Base-by-base conservation (phyloP, 2,329 filamentous ascomycete genomes). In the Exophiala oligosperma region DNA sequence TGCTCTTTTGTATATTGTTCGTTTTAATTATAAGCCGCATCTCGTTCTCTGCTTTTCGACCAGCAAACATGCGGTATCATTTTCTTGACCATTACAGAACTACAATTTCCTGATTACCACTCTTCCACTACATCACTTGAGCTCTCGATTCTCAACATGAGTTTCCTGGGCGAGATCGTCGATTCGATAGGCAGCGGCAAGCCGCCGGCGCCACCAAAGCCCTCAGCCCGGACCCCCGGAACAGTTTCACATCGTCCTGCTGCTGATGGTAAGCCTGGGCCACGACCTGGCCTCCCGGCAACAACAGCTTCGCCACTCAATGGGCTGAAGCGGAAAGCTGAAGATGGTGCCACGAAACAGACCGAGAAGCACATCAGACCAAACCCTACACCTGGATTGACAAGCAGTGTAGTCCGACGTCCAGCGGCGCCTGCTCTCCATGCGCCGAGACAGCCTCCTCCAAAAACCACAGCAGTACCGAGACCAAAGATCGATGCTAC, bases 91-190 rank as follows among this genome's bases (percentile, higher is more conserved):
- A 26, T 40, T 28, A 46, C 49, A 14, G 32, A 29, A 11, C 49
- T 29, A 47, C 38, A 32, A 38, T 35, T 37, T 52, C 29, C 47
- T 59, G 51, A 61, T 28, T 21, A 7, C 32, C 37, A 43, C 43
- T 44, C 37, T 46, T 35, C 24, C 14, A 44, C 46, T 49, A 49
- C 12, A 23, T 17, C 37, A 32, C 52, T 52, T 26, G 28, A 7
- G 14, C 29, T 47, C 23, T 43, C 17, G 12, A 17, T 43, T 2
- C 37, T 24, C 52, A 61, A 51, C 14, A 67, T 67, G 65, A 67
- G 65, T 49, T 80, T 81, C 63, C 74, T 81, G 57, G 78, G 78
- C 66, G 80, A 79, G 23, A 74, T 81, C 40, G 74, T 81, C 60
- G 76, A 77, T 57, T 80, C 78, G 40, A 77, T 81, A 59, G 76